Evolutionary conservation across 768 basidiomycete genomes (phyloP).

Genomic region (Kwoniella shandongensis): DNA sequence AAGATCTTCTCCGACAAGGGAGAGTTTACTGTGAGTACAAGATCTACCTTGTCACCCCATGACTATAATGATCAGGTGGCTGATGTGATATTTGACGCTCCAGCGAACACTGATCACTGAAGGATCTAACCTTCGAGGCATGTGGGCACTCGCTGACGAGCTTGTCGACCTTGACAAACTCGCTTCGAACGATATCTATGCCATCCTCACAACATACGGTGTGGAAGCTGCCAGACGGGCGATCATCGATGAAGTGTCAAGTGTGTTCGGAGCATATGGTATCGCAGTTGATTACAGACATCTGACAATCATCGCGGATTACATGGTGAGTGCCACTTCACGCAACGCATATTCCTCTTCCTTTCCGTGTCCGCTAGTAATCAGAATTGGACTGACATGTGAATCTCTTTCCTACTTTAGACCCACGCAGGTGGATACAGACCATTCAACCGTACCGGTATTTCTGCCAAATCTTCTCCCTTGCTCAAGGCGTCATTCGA

Average conservation of each 20-base stretch:
- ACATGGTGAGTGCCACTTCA: conserved; percentile 72
- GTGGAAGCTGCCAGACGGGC: conserved; percentile 93
- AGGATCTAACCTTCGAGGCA: conserved; percentile 85
- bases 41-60: not conserved
- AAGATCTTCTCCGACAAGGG: conserved; percentile 52
- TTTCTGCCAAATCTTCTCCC: conserved; percentile 89
- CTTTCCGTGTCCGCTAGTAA: not conserved
- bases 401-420: conserved; percentile 57
- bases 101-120: conserved; percentile 73
- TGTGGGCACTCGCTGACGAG: conserved; percentile 66
- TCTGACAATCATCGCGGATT: conserved; percentile 95
- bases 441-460: conserved; percentile 95
- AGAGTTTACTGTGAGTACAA: conserved; percentile 47
- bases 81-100: conserved; percentile 3
- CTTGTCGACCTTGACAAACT: conserved; percentile 73
- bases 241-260: conserved; percentile 83
- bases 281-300: conserved; percentile 93
- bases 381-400: conserved; percentile 2
- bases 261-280: conserved; percentile 90
- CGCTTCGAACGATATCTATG: conserved; percentile 93
- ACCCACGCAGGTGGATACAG: conserved; percentile 98
- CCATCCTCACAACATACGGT: conserved; percentile 86
- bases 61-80: not conserved
- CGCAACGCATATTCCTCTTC: no score
- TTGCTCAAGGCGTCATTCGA: conserved; percentile 97